phyloP scores from a whole-genome alignment of 345 rosid genomes.

The Rhizophora mangle region DNA sequence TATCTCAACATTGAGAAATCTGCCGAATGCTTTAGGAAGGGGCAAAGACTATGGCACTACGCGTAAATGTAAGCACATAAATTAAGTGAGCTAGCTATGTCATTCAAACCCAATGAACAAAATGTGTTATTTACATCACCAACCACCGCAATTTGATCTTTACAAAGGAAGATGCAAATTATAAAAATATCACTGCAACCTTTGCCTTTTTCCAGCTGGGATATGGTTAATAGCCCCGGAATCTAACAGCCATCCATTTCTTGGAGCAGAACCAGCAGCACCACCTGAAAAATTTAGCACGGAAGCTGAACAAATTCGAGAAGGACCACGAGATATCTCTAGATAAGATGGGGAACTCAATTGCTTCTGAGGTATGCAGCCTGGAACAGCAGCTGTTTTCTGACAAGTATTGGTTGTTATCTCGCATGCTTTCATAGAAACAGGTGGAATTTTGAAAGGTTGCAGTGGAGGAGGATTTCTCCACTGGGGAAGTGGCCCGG shows the following conservation, averaged over 20 bases:
- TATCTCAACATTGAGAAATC: no score
- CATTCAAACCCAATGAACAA: slow-evolving; percentile 16
- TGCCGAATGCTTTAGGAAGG: no score
- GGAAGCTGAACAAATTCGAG: slow-evolving; percentile 49
- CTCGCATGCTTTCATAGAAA: slow-evolving; percentile 20
- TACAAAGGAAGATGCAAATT: neutral
- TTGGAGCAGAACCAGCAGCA: slow-evolving; percentile 32
- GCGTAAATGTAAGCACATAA: slow-evolving; percentile 3
- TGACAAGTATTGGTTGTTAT: slow-evolving; percentile 3
- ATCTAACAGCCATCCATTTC: slow-evolving; percentile 19
- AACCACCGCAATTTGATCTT: slow-evolving; percentile 16
- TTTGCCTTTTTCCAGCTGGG: slow-evolving; percentile 53
- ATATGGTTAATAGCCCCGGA: slow-evolving; percentile 27
- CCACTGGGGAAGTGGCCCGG: neutral
- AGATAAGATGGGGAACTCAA: slow-evolving; percentile 9
- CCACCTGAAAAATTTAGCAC: slow-evolving; percentile 40
- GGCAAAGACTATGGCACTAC: neutral
- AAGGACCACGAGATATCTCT: slow-evolving; percentile 27
- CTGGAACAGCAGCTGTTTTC: slow-evolving; percentile 18
- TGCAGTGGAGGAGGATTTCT: slow-evolving; percentile 16
- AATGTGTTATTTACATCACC: slow-evolving; percentile 33
- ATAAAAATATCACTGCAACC: slow-evolving; percentile 38
- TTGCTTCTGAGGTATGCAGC: slow-evolving; percentile 15
- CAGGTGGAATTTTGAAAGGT: neutral
- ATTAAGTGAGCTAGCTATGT: slow-evolving; percentile 14